These are phyloP conservation scores for Daldinia bambusicola DNA, from an alignment of 495 filamentous ascomycete species.

Conservation along the genomic window DNA sequence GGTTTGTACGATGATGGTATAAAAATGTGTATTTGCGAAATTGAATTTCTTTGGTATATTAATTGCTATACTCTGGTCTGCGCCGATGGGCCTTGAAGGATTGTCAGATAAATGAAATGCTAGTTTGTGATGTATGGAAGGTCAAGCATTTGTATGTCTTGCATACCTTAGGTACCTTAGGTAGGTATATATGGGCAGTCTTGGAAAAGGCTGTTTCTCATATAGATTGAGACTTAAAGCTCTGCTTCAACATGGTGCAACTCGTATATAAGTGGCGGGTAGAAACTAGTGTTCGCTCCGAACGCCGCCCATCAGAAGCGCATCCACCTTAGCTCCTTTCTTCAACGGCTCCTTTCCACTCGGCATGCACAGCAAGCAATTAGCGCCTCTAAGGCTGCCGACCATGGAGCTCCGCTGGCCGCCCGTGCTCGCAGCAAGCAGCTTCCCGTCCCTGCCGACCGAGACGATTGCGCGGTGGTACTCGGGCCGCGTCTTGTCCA, in stretches of 20 bases:
- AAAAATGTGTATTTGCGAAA: too few species aligned
- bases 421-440: slow-evolving; percentile 87
- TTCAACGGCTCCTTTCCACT: slow-evolving; percentile 54
- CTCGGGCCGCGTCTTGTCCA: slow-evolving; percentile 81
- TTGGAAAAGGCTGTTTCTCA: neutral
- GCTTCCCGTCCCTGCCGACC: slow-evolving; percentile 66
- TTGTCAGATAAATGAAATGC: too few species aligned
- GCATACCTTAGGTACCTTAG: too few species aligned
- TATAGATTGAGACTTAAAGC: neutral
- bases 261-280: neutral
- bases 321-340: slow-evolving; percentile 58
- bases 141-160: too few species aligned
- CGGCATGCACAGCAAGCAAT: slow-evolving; percentile 84
- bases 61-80: too few species aligned
- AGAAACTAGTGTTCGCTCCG: slow-evolving; percentile 39
- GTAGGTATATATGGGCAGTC: neutral
- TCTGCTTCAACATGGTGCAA: neutral
- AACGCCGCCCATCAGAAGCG: slow-evolving; percentile 56
- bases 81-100: too few species aligned
- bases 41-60: too few species aligned
- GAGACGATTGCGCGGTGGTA: slow-evolving; percentile 82
- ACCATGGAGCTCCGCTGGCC: slow-evolving; percentile 89
- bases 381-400: slow-evolving; percentile 86
- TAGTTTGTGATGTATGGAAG: too few species aligned
- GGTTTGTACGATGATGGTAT: too few species aligned